These are phyloP conservation scores for Cercospora sesami DNA, from an alignment of 2,329 filamentous ascomycete species.

Conservation along the genomic window DNA sequence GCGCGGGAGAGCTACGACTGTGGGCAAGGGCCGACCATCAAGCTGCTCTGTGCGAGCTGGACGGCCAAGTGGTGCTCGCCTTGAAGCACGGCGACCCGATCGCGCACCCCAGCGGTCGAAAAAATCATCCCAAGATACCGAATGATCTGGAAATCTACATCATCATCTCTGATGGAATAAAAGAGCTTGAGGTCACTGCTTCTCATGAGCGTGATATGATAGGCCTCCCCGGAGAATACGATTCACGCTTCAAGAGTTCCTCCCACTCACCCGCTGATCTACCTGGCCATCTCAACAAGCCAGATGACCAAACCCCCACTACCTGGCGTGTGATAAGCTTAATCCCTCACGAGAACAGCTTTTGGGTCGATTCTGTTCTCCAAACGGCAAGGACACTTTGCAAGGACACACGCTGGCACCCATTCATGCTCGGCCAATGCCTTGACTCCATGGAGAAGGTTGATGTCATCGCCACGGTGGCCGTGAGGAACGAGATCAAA, in stretches of 20 bases:
- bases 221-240: background rate
- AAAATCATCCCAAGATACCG: background rate
- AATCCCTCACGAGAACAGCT: background rate
- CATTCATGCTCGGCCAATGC: background rate
- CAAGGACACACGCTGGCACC: background rate
- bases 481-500: background rate
- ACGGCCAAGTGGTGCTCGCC: background rate
- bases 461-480: background rate
- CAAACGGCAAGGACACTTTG: background rate
- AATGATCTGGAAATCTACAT: background rate
- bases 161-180: no score
- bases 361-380: background rate
- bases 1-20: background rate
- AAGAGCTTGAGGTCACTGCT: no score
- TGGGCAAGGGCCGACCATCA: background rate
- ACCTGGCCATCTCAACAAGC: background rate
- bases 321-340: background rate
- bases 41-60: background rate
- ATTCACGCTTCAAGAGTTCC: background rate
- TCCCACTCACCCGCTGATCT: background rate
- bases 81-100: background rate
- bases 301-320: background rate
- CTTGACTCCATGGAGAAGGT: background rate
- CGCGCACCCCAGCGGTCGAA: background rate
- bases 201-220: conserved; percentile 3